Evolutionary conservation across 805 yeast species (phyloP), one percentile per base, ranked within the genome.

Genomic region (Candida suzukii): DNA sequence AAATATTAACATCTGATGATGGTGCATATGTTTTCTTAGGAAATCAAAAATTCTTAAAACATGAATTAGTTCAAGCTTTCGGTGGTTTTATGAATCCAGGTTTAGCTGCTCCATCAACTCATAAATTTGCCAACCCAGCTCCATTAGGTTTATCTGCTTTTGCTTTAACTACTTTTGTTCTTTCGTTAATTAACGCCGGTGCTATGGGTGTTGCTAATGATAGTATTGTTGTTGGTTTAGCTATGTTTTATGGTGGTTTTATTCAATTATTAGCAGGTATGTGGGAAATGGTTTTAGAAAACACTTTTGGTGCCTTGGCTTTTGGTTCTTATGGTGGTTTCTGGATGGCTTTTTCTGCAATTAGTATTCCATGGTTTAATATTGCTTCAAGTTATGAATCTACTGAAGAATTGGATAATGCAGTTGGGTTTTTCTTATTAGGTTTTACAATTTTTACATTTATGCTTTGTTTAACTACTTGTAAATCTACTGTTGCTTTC

Each of bases 81-180:
- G 96, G 95, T 60, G 96, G 96, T 80, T 71, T 83, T 17, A 65
- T 84, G 57, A 79, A 80, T 49, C 87, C 93, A 20, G 91, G 87
- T 68, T 37, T 68, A 42, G 60, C 75, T 24, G 70, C 73, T n/a
- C 72, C 76, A 5, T 73, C 91, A 14, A 56, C 64, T 9, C 79
- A 80, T 51, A 70, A 71, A 46, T 69, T 74, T 64, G 90, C 82
- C 43, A 83, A 83, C 52, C 90, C 91, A 21, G 84, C 83, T 37
- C 90, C 90, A 19, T 64, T 83, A 46, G 91, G 90, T 14, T 64
- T 83, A 44, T 74, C 79, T 24, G 85, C 83, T 21, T 83, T 83
- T 61, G 85, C 87, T 14, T 63, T 78, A 49, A 76, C 84, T 19
- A 76, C 83, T 35, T 76, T 83, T 57, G 83, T 80, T 24, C 67